Conservation (phyloP, 331 rosid species). For the Telfairia occidentalis region DNA sequence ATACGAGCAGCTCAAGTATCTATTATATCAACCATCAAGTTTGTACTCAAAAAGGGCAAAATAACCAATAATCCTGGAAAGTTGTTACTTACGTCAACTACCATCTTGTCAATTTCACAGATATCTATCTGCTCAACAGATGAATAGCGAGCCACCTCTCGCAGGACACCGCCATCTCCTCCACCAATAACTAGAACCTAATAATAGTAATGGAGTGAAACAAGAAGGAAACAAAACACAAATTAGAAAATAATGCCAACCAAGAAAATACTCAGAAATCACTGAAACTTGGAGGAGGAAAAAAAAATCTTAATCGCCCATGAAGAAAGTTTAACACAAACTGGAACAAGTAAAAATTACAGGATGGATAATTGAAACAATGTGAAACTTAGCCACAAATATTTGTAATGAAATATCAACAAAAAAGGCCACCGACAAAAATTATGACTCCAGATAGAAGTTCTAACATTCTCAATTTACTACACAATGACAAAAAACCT, state of each 20-base stretch:
- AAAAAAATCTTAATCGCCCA: background rate
- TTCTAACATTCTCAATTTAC: background rate
- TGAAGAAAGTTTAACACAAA: background rate
- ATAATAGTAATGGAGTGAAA: constrained; percentile 2
- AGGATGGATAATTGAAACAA: background rate
- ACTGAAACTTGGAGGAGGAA: background rate
- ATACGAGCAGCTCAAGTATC: background rate
- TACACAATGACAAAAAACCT: constrained; percentile 31
- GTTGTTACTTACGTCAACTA: constrained; percentile 62
- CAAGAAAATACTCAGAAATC: background rate
- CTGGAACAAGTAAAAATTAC: background rate
- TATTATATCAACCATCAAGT: background rate
- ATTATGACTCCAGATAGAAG: background rate
- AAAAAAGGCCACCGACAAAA: background rate
- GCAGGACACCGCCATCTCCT: constrained; percentile 94
- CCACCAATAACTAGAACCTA: constrained; percentile 98
- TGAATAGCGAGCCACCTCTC: constrained; percentile 89
- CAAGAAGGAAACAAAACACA: background rate
- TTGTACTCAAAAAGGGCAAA: background rate
- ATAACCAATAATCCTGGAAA: background rate
- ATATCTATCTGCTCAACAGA: constrained; percentile 79
- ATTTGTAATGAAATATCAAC: background rate
- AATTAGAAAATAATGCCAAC: background rate
- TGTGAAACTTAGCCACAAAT: background rate
- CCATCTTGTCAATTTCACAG: constrained; percentile 98